Base-by-base conservation (phyloP, 2,329 filamentous ascomycete genomes). In the Fusarium devonianum region DNA sequence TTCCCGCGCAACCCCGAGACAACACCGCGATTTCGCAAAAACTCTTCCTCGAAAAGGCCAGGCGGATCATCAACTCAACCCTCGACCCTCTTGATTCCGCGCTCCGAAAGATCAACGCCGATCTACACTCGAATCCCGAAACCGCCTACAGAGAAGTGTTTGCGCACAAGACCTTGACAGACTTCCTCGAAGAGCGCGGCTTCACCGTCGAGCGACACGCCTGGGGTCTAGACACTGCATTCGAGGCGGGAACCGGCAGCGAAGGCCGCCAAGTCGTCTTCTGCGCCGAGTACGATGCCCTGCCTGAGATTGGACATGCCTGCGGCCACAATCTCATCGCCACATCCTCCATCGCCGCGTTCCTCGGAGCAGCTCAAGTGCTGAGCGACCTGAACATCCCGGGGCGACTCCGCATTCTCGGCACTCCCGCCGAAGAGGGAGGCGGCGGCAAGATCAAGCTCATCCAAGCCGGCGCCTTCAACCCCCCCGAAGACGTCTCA, bases 251-350 rank as follows among this genome's bases (percentile, higher is more conserved):
- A 19, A 44, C 48, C 19, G 54, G 54, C 18, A 18, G 23, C 5
- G 49, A 38, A 4, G 53, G 48, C 2, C 48, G 49, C 11, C 35
- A 35, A 2, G 33, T 53, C 12, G 32, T 57, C 16, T 54, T 46
- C 7, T 53, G 50, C 21, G 50, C 45, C 13, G 50, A 53, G 30
- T 53, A 53, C 14, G 50, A 53, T 49, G 54, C 54, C 7, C 50
- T 57, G 1, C 54, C 54, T 1, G 42, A 40, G 11, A 53, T 57
- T 30, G 54, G 54, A 4, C 42, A 54, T 23, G 49, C 49, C 12
- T 82, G 80, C 47, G 80, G 80, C 7, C 80, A 82, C 66, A 82
- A 82, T 52, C 71, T 81, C 26, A 81, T 82, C 44, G 78, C 78
- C 9, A 76, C 71, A 0, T 73, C 76, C 4, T 79, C 78, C 0